Percentiles rank a stretch among this genome's conserved stretches.
These are phyloP conservation scores for Serendipita sp. DNA, from an alignment of 1,284 basidiomycete genomes.

Conservation along the genomic window DNA sequence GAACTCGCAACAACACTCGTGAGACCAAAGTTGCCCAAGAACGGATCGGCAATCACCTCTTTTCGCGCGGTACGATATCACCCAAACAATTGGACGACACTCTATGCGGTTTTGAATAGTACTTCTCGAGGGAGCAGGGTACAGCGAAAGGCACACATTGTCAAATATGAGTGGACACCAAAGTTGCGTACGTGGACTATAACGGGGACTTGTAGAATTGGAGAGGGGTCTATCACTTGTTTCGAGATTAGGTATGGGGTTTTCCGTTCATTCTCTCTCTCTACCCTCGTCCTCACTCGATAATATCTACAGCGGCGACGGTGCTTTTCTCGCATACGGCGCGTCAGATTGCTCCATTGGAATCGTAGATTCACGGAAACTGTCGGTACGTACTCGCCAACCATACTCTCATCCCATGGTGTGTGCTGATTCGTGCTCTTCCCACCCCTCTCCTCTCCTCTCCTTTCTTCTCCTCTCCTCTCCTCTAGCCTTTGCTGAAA, in stretches of 20 bases:
- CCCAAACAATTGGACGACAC: conserved; percentile 33
- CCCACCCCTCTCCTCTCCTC: not conserved
- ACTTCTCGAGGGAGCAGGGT: conserved; percentile 37
- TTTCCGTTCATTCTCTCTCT: not conserved
- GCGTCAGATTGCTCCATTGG: conserved; percentile 80
- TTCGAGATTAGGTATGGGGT: conserved; percentile 65
- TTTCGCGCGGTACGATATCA: conserved; percentile 72
- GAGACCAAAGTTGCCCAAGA: conserved; percentile 36
- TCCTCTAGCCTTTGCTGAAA: conserved; percentile 61
- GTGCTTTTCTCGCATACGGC: conserved; percentile 72
- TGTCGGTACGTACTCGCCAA: conserved; percentile 44
- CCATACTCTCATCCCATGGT: not conserved
- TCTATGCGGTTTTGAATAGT: conserved; percentile 70
- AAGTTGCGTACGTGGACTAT: conserved; percentile 32
- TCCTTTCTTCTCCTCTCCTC: not conserved
- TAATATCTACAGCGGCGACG: conserved; percentile 46
- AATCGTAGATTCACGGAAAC: conserved; percentile 65
- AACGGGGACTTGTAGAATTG: conserved; percentile 45
- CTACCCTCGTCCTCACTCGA: not conserved
- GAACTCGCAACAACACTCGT: conserved; percentile 37
- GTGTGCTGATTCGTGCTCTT: not conserved
- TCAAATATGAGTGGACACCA: conserved; percentile 32
- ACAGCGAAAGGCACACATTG: conserved; percentile 13
- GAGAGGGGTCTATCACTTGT: conserved; percentile 68
- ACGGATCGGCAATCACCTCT: conserved; percentile 32